Conservation (phyloP, 768 basidiomycete genomes). For the Collybiopsis luxurians region DNA sequence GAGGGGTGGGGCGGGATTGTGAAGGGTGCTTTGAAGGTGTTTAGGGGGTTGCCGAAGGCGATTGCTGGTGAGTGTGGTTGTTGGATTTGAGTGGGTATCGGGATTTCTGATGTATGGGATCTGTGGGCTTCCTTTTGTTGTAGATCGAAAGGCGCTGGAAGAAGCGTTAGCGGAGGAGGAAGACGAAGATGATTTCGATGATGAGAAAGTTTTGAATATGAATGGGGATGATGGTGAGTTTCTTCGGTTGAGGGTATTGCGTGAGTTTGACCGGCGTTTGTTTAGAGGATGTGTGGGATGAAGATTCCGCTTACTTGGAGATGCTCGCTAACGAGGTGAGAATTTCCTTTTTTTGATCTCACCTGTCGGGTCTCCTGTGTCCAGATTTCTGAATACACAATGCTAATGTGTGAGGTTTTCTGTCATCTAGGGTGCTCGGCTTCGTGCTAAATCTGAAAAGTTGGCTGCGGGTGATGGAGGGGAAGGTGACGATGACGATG, state of each 20-base stretch:
- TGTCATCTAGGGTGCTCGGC: constrained; percentile 73
- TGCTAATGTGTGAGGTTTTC: too few species aligned
- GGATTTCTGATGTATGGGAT: too few species aligned
- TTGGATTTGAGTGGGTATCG: too few species aligned
- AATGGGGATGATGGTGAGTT: constrained; percentile 62
- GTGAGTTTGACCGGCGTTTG: constrained; percentile 1
- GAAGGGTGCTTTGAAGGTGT: constrained; percentile 64
- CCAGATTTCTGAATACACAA: constrained; percentile 1
- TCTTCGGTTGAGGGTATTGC: not conserved
- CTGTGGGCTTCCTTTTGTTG: too few species aligned
- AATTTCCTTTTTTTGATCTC: constrained; percentile 2
- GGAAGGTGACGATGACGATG: too few species aligned
- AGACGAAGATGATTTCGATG: constrained; percentile 45
- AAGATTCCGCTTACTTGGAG: constrained; percentile 86
- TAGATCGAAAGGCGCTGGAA: constrained; percentile 63
- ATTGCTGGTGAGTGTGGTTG: constrained; percentile 71
- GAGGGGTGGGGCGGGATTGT: constrained; percentile 80
- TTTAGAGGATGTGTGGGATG: constrained; percentile 86
- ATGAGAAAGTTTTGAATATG: constrained; percentile 57
- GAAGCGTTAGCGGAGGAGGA: constrained; percentile 40
- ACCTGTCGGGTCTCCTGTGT: not conserved
- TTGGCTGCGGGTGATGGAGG: constrained; percentile 27
- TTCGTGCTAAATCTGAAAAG: constrained; percentile 60
- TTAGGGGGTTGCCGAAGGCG: constrained; percentile 77
- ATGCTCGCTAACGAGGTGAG: constrained; percentile 79